Evolutionary conservation across 257 asterid genomes (phyloP).

Genomic region (Rauvolfia tetraphylla): DNA sequence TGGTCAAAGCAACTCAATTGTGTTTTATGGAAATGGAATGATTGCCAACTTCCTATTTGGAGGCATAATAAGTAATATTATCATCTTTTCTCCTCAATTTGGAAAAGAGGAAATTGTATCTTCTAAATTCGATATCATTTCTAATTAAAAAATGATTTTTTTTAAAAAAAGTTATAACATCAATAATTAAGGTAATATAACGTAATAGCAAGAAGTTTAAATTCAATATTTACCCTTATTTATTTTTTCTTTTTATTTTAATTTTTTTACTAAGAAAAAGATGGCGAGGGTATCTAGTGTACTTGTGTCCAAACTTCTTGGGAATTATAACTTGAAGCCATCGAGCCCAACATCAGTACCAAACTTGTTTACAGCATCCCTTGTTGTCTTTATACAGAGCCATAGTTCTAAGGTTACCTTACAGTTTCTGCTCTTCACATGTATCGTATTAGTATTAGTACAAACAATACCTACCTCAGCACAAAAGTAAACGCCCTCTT

Average conservation of each 20-base stretch:
- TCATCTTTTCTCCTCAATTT: neutral
- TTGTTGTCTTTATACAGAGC: neutral
- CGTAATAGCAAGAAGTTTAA: too few relatives aligned
- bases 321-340: neutral
- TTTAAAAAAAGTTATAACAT: too few relatives aligned
- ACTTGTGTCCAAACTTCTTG: neutral
- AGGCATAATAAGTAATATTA: neutral
- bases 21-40: neutral
- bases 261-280: too few relatives aligned
- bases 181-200: too few relatives aligned
- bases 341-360: neutral
- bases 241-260: too few relatives aligned
- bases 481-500: neutral
- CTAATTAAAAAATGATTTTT: too few relatives aligned
- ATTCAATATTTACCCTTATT: too few relatives aligned
- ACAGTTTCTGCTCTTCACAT: slow-evolving; percentile 11
- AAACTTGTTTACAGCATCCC: neutral
- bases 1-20: neutral
- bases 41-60: neutral
- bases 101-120: too few relatives aligned
- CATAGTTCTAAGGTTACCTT: neutral
- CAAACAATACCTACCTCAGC: neutral
- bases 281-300: too few relatives aligned
- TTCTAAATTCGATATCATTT: too few relatives aligned
- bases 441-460: neutral